These are phyloP conservation scores for Chalciporus chontae DNA, from an alignment of 768 basidiomycete species.

Conservation along the genomic window DNA sequence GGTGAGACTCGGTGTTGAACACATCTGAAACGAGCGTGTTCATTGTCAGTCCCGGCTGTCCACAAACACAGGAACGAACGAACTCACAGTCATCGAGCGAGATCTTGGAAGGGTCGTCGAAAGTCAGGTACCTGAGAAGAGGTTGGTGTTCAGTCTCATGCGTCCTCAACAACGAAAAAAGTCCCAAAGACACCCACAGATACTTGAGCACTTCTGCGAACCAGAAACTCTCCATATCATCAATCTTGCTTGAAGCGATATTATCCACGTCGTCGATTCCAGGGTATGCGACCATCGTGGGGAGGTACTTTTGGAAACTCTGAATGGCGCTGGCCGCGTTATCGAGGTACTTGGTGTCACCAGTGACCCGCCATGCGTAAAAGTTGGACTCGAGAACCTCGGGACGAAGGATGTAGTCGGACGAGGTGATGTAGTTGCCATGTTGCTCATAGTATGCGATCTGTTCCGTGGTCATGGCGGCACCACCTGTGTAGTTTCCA, in stretches of 20 bases:
- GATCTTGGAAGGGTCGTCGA: conserved; percentile 65
- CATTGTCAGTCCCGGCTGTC: background rate
- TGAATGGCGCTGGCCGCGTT: conserved; percentile 56
- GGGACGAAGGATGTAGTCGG: conserved; percentile 63
- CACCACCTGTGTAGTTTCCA: conserved; percentile 53
- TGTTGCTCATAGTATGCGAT: conserved; percentile 53
- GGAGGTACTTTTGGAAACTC: conserved; percentile 57
- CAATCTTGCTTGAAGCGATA: conserved; percentile 39
- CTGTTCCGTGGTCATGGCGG: conserved; percentile 34
- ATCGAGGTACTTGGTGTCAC: conserved; percentile 63
- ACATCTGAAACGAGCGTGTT: conserved; percentile 36
- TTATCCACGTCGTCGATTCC: conserved; percentile 58
- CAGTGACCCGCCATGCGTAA: conserved; percentile 73
- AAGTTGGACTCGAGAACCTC: conserved; percentile 82
- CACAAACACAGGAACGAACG: too few species aligned
- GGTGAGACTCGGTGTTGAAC: conserved; percentile 74
- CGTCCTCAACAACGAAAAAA: background rate
- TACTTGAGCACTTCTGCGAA: conserved; percentile 79
- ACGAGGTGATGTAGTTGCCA: conserved; percentile 59
- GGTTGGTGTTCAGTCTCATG: background rate
- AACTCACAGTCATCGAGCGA: conserved; percentile 58
- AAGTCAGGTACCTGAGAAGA: conserved; percentile 57
- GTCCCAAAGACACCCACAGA: conserved; percentile 38
- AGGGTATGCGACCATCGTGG: conserved; percentile 45
- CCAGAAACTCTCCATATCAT: conserved; percentile 66